Conservation (phyloP, 805 yeast species). For the Candida awuae region DNA sequence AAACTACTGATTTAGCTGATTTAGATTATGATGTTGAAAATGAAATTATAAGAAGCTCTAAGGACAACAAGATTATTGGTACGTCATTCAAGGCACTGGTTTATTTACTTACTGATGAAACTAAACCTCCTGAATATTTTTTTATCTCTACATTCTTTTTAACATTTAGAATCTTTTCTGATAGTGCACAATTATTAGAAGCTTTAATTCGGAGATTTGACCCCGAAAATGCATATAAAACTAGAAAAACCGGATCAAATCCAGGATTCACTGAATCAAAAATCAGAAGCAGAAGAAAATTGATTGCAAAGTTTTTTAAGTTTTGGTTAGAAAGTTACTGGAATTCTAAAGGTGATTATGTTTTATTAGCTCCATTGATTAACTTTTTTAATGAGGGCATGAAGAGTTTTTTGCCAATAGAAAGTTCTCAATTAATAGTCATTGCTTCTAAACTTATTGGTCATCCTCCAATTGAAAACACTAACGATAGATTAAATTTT, state of each 20-base stretch:
- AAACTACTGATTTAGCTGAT: constrained; percentile 2
- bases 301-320: constrained; percentile 62
- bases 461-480: constrained; percentile 41
- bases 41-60: constrained; percentile 43
- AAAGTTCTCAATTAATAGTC: constrained; percentile 53
- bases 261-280: constrained; percentile 35
- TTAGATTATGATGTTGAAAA: constrained; percentile 20
- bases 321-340: constrained; percentile 90
- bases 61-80: constrained; percentile 49
- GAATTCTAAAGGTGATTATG: constrained; percentile 56
- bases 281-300: constrained; percentile 52
- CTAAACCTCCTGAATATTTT: constrained; percentile 54
- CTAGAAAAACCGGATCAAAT: constrained; percentile 19
- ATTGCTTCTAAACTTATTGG: constrained; percentile 53
- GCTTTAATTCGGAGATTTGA: constrained; percentile 62
- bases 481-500: constrained; percentile 25
- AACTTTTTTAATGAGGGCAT: constrained; percentile 76
- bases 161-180: constrained; percentile 65
- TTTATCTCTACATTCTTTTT: constrained; percentile 68
- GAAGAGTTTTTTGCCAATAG: constrained; percentile 54
- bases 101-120: constrained; percentile 58
- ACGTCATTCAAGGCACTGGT: constrained; percentile 67
- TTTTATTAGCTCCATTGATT: constrained; percentile 57
- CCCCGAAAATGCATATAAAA: constrained; percentile 32
- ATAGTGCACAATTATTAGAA: constrained; percentile 58